A percentile compares a stretch with the other conserved stretches of the same genome.
phyloP scores from a whole-genome alignment of 2,329 filamentous ascomycete genomes.

The Alternaria brassicae region DNA sequence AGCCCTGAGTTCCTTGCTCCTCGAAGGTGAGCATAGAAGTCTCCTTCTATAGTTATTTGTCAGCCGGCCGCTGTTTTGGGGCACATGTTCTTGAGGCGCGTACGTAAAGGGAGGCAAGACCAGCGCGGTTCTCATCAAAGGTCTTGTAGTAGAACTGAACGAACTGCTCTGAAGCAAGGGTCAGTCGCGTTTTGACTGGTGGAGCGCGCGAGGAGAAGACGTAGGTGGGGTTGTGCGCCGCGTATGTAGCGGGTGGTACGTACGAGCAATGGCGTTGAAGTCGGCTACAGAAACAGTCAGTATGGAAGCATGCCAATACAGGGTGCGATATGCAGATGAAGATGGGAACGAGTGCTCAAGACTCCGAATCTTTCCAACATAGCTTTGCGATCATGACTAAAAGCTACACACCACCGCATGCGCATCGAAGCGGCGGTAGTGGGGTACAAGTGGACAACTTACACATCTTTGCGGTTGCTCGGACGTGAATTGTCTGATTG shows the following conservation, averaged over 20 bases:
- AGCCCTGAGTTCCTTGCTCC: constrained; percentile 70
- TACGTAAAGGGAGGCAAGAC: constrained; percentile 81
- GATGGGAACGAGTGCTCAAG: too few species aligned
- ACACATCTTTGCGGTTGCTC: constrained; percentile 19
- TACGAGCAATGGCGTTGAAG: constrained; percentile 24
- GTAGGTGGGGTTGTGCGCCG: not conserved
- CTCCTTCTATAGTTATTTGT: constrained; percentile 57
- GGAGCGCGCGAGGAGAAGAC: not conserved
- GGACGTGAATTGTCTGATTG: not conserved
- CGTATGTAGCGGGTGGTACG: constrained; percentile 3
- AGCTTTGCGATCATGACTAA: not conserved
- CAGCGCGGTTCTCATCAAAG: constrained; percentile 76
- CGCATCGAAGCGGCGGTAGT: constrained; percentile 13
- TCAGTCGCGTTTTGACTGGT: constrained; percentile 21
- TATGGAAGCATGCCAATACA: not conserved
- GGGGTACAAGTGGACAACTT: constrained; percentile 15
- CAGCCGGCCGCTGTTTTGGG: constrained; percentile 6
- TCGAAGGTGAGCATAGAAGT: constrained; percentile 96
- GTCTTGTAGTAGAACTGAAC: constrained; percentile 88
- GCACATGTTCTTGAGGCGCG: constrained; percentile 43
- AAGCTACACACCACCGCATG: not conserved
- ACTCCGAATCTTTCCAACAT: not conserved
- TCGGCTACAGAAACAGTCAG: constrained; percentile 15
- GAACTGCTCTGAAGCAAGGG: constrained; percentile 73
- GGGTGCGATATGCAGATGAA: not conserved